Base-by-base conservation (phyloP, 129 eudicot genomes). In the Kitagawia praeruptora region DNA sequence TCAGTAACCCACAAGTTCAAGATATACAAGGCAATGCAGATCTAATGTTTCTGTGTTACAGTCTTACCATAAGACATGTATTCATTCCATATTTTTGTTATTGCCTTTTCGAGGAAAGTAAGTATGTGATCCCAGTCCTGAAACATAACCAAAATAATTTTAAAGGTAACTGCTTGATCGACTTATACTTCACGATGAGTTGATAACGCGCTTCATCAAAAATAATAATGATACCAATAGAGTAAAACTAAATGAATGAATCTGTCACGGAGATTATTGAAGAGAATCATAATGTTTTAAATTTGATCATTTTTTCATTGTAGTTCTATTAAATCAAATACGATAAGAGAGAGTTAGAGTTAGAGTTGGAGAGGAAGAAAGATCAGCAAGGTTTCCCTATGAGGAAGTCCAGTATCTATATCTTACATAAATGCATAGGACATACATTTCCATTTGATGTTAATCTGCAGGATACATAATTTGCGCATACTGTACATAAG, bases 101-200 rank as follows among this genome's bases (percentile, higher is more conserved):
- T 79, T 14, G 92, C 83, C 78, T 89, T 83, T 86, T 89, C 89
- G 47, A 96, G 80, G 75, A 92, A 96, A 27, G 83, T 15, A 56
- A 89, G 85, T 48, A 90, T 82, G 74, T 86, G 85, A 84, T 64
- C 87, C 98, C 98, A 96, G 80, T 96, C 96, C 99, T 95, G 85
- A 49, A 81, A 70, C 70, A 76, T 38, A 70, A n/a, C 61, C 77
- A 81, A 80, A 23, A 4, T 76, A 19, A 83, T 70, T 19, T 69
- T 40, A 53, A 48, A 18, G 82, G 74, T 79, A 69, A 81, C 61
- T 44, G 38, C 16, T 63, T 10, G 74, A 53, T 48, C 63, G 19
- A 16, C 21, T 74, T 67, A 27, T 31, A 28, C 7, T 12, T 12
- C 8, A n/a, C 14, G n/a, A 2, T 51, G 25, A 61, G 4, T 7